Evolutionary conservation across 2,329 filamentous ascomycete genomes (phyloP).

Genomic region (Domatiomyces catenatus): DNA sequence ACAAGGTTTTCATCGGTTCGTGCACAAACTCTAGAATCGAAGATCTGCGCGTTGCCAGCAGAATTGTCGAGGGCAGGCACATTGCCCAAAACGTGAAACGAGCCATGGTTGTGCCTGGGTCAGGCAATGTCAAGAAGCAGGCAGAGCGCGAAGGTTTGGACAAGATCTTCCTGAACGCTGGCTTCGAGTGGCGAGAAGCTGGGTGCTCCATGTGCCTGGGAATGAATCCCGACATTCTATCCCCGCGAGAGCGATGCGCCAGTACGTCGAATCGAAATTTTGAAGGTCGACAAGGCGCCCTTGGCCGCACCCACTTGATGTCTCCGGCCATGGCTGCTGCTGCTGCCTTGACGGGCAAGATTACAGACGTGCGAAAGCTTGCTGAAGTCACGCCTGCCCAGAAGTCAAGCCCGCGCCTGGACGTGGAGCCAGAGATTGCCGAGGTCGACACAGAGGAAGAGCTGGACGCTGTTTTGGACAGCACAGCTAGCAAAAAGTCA

Average conservation of each 20-base stretch:
- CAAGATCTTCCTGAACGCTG: constrained; percentile 78
- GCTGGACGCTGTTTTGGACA: constrained; percentile 47
- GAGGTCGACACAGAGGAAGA: constrained; percentile 46
- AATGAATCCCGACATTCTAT: constrained; percentile 97
- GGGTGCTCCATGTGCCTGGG: constrained; percentile 98
- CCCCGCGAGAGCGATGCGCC: constrained; percentile 82
- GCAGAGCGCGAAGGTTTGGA: constrained; percentile 86
- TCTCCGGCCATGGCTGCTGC: constrained; percentile 94
- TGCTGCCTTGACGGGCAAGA: constrained; percentile 74
- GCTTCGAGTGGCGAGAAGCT: constrained; percentile 95
- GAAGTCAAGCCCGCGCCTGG: constrained; percentile 43
- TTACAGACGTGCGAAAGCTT: constrained; percentile 78
- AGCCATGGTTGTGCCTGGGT: constrained; percentile 92
- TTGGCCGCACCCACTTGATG: constrained; percentile 85
- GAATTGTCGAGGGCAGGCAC: constrained; percentile 74
- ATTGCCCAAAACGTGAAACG: constrained; percentile 78
- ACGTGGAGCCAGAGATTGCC: constrained; percentile 41
- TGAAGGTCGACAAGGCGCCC: constrained; percentile 85
- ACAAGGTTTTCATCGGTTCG: constrained; percentile 96
- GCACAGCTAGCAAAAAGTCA: constrained; percentile 45
- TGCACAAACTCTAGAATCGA: constrained; percentile 97
- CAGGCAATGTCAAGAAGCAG: constrained; percentile 80
- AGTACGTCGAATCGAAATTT: constrained; percentile 96
- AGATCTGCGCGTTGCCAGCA: constrained; percentile 75
- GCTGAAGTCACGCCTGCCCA: constrained; percentile 36